Base-by-base conservation (phyloP, 257 asterid genomes). In the Solanum pennellii region DNA sequence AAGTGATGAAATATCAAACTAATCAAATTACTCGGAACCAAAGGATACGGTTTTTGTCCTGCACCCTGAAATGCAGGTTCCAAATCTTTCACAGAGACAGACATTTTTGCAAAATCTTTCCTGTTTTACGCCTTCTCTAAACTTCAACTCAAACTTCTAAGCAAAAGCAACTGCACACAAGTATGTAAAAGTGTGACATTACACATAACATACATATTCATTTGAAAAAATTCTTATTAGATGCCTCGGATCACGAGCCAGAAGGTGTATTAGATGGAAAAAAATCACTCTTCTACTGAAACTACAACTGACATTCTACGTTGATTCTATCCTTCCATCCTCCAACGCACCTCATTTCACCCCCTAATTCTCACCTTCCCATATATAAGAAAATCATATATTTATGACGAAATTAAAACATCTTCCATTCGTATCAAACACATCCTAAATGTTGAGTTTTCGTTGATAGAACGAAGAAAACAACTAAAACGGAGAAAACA, bases 41-140 rank as follows among this genome's bases (percentile, higher is more conserved):
- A 56, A 93, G 97, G 98, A 96, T 96, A 95, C 99, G 91, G 88
- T 93, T 83, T 96, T 92, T 95, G 98, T 79, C 99, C 99, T 41
- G 91, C 94, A 91, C 94, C 96, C 91, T 96, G 99, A 88, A 95
- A 96, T 90, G 98, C 99, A 89, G 99, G 99, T 89, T 96, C 99
- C 89, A 95, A 89, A 89, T 93, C 88, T 91, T 95, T 96, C 49
- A 90, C 89, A 37, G 96, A 82, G 91, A 84, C 90, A 87, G 98
- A 91, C 99, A 96, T 96, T 9, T 86, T 73, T 90, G 88, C 52
- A 88, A 87, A 86, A 62, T 86, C 87, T 88, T 90, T 85, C 88
- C 86, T 87, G 68, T 39, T 13, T 52, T 52, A 33, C 62, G 27
- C 75, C 56, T 73, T 82, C 89, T 86, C 85, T 90, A 72, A 83